Evolutionary conservation across 2,329 filamentous ascomycete genomes (phyloP).

Genomic region (Bretziella fagacearum): DNA sequence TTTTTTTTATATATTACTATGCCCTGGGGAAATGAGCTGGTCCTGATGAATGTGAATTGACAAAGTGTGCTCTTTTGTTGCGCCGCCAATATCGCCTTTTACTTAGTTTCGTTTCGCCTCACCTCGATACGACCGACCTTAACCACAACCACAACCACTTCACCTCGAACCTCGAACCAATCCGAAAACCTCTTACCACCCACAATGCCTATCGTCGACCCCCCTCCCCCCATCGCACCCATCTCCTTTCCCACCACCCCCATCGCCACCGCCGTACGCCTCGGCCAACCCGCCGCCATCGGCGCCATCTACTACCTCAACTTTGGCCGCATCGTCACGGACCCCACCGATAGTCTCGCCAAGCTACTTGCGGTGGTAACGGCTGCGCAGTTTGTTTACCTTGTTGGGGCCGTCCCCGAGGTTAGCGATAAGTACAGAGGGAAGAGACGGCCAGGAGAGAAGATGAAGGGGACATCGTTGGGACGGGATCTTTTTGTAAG

Average conservation of each 20-base stretch:
- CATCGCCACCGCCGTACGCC: neutral
- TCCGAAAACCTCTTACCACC: neutral
- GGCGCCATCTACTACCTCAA: conserved; percentile 44
- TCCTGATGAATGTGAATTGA: too few species aligned
- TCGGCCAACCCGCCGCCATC: conserved; percentile 45
- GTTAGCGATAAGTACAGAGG: conserved; percentile 29
- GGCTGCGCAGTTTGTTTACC: conserved; percentile 46
- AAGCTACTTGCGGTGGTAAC: conserved; percentile 45
- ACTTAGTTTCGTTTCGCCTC: too few species aligned
- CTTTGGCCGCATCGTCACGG: conserved; percentile 49
- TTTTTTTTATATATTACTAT: too few species aligned
- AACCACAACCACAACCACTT: too few species aligned
- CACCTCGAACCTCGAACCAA: too few species aligned
- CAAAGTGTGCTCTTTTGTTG: too few species aligned
- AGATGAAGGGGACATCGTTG: conserved; percentile 27
- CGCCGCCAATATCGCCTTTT: too few species aligned
- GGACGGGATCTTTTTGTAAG: conserved; percentile 28
- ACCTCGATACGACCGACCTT: too few species aligned
- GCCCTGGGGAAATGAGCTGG: too few species aligned
- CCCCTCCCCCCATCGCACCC: too few species aligned
- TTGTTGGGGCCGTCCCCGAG: conserved; percentile 44
- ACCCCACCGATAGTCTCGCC: conserved; percentile 49
- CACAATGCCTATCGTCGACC: neutral
- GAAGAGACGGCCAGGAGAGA: neutral
- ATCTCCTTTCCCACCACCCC: neutral